Evolutionary conservation across 495 filamentous ascomycete species (phyloP).

Genomic region (Hamigera avellanea): DNA sequence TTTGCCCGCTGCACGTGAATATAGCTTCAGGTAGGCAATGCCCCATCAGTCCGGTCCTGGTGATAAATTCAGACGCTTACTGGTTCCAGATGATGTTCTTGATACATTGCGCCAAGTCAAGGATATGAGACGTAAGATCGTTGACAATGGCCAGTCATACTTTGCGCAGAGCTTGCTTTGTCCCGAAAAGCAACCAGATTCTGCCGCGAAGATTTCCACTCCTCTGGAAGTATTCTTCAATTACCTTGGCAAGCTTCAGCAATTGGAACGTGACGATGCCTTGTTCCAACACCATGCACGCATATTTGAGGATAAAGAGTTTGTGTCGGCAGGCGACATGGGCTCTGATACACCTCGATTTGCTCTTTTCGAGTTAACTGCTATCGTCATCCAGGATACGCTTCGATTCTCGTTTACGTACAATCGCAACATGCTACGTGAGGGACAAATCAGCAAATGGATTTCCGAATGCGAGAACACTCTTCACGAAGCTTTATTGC

Average conservation of each 20-base stretch:
- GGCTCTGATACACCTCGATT: conserved; percentile 38
- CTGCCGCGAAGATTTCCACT: conserved; percentile 28
- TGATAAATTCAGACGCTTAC: conserved; percentile 7
- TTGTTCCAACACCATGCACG: conserved; percentile 50
- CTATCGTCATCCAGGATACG: conserved; percentile 44
- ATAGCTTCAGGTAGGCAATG: conserved; percentile 20
- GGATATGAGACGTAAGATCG: conserved; percentile 26
- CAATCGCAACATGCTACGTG: conserved; percentile 45
- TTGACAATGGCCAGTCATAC: conserved; percentile 30
- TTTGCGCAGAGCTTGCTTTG: conserved; percentile 41
- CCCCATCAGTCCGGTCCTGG: conserved; percentile 8
- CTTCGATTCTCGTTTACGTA: conserved; percentile 52
- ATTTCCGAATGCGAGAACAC: conserved; percentile 46
- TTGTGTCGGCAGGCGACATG: conserved; percentile 34
- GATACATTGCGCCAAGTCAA: conserved; percentile 35
- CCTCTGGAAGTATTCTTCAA: conserved; percentile 63
- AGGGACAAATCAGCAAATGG: conserved; percentile 46
- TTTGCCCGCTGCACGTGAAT: conserved; percentile 33
- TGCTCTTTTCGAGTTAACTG: conserved; percentile 52
- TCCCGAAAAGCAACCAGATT: conserved; percentile 2
- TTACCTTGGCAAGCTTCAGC: conserved; percentile 50
- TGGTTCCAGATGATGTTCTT: conserved; percentile 13
- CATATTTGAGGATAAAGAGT: conserved; percentile 24
- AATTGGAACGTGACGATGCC: conserved; percentile 45
- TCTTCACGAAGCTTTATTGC: conserved; percentile 41